phyloP scores from a whole-genome alignment of 2,329 filamentous ascomycete species.

The Colletotrichum melonis region DNA sequence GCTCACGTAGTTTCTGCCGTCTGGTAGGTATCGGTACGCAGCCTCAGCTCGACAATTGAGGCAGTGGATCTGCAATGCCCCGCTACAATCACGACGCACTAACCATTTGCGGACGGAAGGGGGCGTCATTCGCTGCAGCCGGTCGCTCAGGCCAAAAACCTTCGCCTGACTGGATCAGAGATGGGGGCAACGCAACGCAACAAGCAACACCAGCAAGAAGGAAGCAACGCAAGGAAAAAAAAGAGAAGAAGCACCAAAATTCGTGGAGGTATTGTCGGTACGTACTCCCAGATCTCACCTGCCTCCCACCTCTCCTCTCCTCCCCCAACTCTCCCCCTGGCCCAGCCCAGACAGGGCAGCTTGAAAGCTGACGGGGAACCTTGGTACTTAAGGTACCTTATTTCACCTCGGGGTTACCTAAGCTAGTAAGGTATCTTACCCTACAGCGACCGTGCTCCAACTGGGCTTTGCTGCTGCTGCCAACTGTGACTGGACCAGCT shows the following conservation, averaged over 20 bases:
- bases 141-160: constrained; percentile 31
- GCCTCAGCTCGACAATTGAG: constrained; percentile 18
- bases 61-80: constrained; percentile 31
- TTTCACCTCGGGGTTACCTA: too few relatives aligned
- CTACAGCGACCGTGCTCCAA: background rate
- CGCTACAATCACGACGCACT: constrained; percentile 5
- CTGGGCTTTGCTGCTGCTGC: background rate
- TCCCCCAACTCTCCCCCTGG: background rate
- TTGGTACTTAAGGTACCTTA: background rate
- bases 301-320: background rate
- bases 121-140: constrained; percentile 35
- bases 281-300: background rate
- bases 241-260: background rate
- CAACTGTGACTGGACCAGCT: background rate
- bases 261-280: background rate
- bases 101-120: constrained; percentile 2
- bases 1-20: background rate
- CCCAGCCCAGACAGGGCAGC: background rate
- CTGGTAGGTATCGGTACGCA: background rate
- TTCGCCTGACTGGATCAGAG: constrained; percentile 18
- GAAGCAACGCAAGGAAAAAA: background rate
- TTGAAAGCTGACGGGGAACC: background rate
- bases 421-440: too few relatives aligned
- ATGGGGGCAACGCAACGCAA: background rate
- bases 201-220: background rate